phyloP scores from a whole-genome alignment of 805 yeast species.

The Teunomyces stri region DNA sequence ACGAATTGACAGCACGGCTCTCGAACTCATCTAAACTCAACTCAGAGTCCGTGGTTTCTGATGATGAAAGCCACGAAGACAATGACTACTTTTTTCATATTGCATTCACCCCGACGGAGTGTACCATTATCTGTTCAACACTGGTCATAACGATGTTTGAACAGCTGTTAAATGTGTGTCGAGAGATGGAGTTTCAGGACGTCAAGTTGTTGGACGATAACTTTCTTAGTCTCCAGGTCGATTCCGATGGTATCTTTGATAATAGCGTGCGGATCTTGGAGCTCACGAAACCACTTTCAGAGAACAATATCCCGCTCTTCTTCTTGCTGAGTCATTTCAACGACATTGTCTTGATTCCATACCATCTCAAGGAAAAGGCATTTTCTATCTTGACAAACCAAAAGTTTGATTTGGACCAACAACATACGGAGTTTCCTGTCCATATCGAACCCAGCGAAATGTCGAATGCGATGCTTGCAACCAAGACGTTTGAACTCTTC shows the following conservation, averaged over 20 bases:
- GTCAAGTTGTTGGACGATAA: constrained; percentile 41
- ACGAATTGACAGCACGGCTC: neutral
- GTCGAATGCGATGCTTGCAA: constrained; percentile 21
- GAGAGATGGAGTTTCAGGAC: constrained; percentile 28
- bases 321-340: constrained; percentile 63
- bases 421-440: neutral
- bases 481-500: constrained; percentile 35
- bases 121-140: constrained; percentile 55
- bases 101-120: constrained; percentile 61
- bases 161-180: constrained; percentile 36
- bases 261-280: constrained; percentile 51
- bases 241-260: constrained; percentile 56
- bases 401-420: constrained; percentile 42
- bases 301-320: constrained; percentile 55
- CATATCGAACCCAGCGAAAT: neutral
- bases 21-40: neutral
- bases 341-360: constrained; percentile 62
- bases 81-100: constrained; percentile 52
- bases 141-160: constrained; percentile 38
- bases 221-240: constrained; percentile 56
- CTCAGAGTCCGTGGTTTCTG: neutral
- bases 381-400: constrained; percentile 41
- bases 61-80: constrained; percentile 15
- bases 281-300: constrained; percentile 57
- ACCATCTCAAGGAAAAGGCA: constrained; percentile 41